Evolutionary conservation across 2,329 filamentous ascomycete genomes (phyloP).

Genomic region (Alternaria sp.): DNA sequence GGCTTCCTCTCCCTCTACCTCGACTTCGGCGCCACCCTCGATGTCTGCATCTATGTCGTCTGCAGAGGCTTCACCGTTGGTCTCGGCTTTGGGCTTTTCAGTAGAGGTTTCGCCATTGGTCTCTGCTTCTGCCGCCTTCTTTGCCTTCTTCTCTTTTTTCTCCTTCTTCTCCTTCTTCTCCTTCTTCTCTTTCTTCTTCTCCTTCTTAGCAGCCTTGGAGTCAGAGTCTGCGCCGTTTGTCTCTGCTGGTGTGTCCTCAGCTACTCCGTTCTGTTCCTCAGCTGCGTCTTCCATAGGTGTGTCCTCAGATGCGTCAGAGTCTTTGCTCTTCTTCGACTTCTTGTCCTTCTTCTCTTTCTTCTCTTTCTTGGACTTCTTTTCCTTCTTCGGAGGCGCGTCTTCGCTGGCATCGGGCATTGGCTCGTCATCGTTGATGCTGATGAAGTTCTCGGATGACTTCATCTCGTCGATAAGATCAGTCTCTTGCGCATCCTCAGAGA

Average conservation of each 20-base stretch:
- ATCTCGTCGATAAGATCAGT: slow-evolving; percentile 20
- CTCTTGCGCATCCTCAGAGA: slow-evolving; percentile 13
- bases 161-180: slow-evolving; percentile 37
- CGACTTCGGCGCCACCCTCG: slow-evolving; percentile 23
- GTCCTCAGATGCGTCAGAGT: slow-evolving; percentile 9
- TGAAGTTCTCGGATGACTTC: slow-evolving; percentile 23
- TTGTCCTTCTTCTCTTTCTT: slow-evolving; percentile 36
- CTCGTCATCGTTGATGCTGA: slow-evolving; percentile 22
- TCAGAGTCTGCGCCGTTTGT: slow-evolving; percentile 19
- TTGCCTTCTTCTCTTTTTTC: slow-evolving; percentile 38
- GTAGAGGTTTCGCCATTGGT: slow-evolving; percentile 18
- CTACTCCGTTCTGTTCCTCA: slow-evolving; percentile 13
- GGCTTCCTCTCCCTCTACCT: slow-evolving; percentile 23
- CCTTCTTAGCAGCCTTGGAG: slow-evolving; percentile 26
- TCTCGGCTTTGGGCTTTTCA: slow-evolving; percentile 22
- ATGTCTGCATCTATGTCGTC: slow-evolving; percentile 25
- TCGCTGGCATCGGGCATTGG: slow-evolving; percentile 27
- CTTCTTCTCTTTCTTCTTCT: slow-evolving; percentile 35
- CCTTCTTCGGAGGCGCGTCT: slow-evolving; percentile 22
- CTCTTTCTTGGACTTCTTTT: slow-evolving; percentile 33
- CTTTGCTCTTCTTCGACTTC: slow-evolving; percentile 25
- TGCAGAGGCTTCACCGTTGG: slow-evolving; percentile 18
- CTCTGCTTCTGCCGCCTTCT: slow-evolving; percentile 26
- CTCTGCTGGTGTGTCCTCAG: slow-evolving; percentile 17
- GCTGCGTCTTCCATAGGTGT: slow-evolving; percentile 14